phyloP scores from a whole-genome alignment of 2,329 filamentous ascomycete species.

The Diplodia intermedia region DNA sequence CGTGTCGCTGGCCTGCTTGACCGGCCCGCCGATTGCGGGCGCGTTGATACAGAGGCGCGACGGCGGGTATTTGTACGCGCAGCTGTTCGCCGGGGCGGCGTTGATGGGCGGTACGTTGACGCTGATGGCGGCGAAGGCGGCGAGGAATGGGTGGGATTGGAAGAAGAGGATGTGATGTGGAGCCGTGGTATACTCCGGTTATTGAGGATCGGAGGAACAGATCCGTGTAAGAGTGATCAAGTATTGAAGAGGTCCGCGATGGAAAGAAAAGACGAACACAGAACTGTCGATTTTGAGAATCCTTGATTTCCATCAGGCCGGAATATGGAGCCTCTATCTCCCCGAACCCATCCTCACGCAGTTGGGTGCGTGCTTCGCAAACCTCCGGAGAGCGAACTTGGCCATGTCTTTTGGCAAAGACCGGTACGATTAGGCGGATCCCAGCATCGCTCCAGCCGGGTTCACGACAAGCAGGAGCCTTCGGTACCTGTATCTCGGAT shows the following conservation, averaged over 20 bases:
- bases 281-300: no score
- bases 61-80: constrained; percentile 49
- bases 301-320: no score
- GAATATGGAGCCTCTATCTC: no score
- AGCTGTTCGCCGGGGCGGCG: constrained; percentile 46
- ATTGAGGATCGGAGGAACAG: no score
- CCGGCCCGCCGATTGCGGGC: constrained; percentile 50
- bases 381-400: neutral
- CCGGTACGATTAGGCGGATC: neutral
- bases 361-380: neutral
- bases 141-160: constrained; percentile 21
- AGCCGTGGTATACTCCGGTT: no score
- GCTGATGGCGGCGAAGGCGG: constrained; percentile 14
- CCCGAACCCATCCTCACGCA: no score
- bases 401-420: neutral
- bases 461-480: neutral
- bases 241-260: no score
- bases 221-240: no score
- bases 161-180: constrained; percentile 15
- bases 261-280: no score
- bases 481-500: neutral
- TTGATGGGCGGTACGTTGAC: constrained; percentile 21
- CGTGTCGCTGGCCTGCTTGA: constrained; percentile 48
- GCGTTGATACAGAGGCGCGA: constrained; percentile 44
- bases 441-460: neutral